A percentile compares a stretch with the other conserved stretches of the same genome.
phyloP scores from a whole-genome alignment of 768 basidiomycete genomes.

The Suillus sp. region DNA sequence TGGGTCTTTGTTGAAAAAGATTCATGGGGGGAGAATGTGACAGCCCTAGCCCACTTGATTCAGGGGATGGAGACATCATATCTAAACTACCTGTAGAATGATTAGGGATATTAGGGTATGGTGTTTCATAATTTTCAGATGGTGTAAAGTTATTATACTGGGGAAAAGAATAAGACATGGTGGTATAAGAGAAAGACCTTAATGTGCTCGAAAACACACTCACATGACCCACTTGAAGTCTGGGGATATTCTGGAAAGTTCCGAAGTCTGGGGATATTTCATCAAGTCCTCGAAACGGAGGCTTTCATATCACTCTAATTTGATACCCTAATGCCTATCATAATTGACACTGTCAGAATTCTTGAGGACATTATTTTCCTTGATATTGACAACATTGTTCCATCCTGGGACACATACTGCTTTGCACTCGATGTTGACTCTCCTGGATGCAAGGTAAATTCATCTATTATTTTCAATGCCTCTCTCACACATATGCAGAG shows the following conservation, averaged over 20 bases:
- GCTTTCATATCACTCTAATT: neutral
- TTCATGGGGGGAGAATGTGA: neutral
- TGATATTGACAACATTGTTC: neutral
- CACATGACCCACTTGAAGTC: no score
- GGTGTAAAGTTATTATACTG: conserved; percentile 2
- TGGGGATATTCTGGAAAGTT: neutral
- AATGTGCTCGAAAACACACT: neutral
- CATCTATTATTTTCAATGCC: neutral
- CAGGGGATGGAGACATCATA: conserved; percentile 1
- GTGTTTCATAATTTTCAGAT: conserved; percentile 14
- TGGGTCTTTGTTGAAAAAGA: neutral
- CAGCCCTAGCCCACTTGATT: neutral
- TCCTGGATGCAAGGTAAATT: conserved; percentile 8
- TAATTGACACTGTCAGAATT: neutral
- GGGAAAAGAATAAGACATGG: conserved; percentile 2
- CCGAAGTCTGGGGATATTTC: neutral
- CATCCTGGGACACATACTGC: conserved; percentile 6
- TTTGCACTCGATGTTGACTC: neutral
- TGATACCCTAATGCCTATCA: neutral
- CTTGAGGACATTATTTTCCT: conserved; percentile 8
- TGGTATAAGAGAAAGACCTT: neutral
- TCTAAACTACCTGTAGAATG: neutral
- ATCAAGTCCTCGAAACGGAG: neutral
- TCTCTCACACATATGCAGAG: neutral
- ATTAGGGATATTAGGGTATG: neutral